Percentiles rank a stretch among this genome's conserved stretches.
Conservation (phyloP, 2,329 filamentous ascomycete species). For the Ramichloridium luteum region DNA sequence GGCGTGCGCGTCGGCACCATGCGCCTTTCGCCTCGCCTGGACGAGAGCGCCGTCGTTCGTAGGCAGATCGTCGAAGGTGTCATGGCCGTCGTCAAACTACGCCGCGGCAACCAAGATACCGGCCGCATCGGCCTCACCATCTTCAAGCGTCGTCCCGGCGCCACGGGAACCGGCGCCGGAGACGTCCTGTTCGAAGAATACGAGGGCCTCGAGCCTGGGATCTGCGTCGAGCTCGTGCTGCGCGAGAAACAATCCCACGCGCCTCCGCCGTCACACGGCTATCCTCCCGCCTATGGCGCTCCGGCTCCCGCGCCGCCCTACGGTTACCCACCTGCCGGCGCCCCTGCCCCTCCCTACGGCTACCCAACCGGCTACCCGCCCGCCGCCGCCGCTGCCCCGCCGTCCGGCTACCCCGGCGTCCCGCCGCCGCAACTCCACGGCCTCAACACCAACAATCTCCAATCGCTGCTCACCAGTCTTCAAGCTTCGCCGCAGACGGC, state of each 20-base stretch:
- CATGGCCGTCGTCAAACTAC: conserved; percentile 67
- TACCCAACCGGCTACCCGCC: conserved; percentile 8
- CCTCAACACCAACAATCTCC: conserved; percentile 57
- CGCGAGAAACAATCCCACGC: conserved; percentile 48
- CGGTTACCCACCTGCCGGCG: conserved; percentile 18
- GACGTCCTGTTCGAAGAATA: conserved; percentile 83
- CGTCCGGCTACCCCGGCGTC: conserved; percentile 4
- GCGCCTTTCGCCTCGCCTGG: conserved; percentile 63
- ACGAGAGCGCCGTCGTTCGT: conserved; percentile 67
- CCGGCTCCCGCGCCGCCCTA: conserved; percentile 18
- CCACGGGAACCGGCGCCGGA: no score
- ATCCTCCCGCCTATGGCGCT: conserved; percentile 20
- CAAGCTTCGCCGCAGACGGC: conserved; percentile 22
- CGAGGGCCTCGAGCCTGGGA: conserved; percentile 62
- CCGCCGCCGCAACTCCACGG: conserved; percentile 42
- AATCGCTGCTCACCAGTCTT: conserved; percentile 55
- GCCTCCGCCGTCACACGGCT: conserved; percentile 9
- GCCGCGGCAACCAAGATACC: conserved; percentile 52
- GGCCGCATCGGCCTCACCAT: conserved; percentile 71
- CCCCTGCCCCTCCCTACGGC: conserved; percentile 23
- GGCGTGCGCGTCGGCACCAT: conserved; percentile 67
- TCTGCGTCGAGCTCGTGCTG: conserved; percentile 69
- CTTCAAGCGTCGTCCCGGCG: conserved; percentile 68
- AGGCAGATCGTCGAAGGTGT: conserved; percentile 83
- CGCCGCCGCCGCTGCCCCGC: conserved; percentile 5